Evolutionary conservation across 2,329 filamentous ascomycete species (phyloP).

Genomic region (Ophiobolus disseminans): DNA sequence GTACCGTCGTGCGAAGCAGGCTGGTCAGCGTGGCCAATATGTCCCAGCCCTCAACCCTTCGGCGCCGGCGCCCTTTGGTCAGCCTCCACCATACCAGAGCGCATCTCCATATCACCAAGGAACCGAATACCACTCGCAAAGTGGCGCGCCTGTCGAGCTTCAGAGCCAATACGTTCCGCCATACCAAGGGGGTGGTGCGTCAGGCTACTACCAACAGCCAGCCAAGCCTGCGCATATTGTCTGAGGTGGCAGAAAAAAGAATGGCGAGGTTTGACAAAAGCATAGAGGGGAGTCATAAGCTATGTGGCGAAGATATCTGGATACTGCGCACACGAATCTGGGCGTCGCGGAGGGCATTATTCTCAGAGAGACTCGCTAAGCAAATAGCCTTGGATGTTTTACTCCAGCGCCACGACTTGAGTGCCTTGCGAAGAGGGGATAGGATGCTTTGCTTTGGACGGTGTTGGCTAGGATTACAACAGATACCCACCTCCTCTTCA

Average conservation of each 20-base stretch:
- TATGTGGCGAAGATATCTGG: too few species aligned
- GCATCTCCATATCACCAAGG: conserved; percentile 28
- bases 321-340: too few species aligned
- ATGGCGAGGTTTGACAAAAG: neutral
- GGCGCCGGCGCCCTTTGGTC: conserved; percentile 14
- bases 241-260: conserved; percentile 10
- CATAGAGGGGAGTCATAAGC: too few species aligned
- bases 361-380: too few species aligned
- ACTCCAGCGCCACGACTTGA: too few species aligned
- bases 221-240: conserved; percentile 39
- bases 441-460: too few species aligned
- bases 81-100: conserved; percentile 24
- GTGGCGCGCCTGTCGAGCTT: conserved; percentile 18
- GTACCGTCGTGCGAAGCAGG: conserved; percentile 47
- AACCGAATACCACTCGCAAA: conserved; percentile 36
- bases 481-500: too few species aligned
- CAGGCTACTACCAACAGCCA: conserved; percentile 34
- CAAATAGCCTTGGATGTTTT: too few species aligned
- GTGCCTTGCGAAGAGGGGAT: too few species aligned
- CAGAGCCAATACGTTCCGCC: conserved; percentile 27
- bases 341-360: too few species aligned
- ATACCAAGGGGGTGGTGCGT: conserved; percentile 25
- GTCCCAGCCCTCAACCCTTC: conserved; percentile 41
- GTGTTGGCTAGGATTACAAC: too few species aligned
- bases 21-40: conserved; percentile 42